phyloP scores from a whole-genome alignment of 1,139 yeast species.

The Candida pseudocylindracea region DNA sequence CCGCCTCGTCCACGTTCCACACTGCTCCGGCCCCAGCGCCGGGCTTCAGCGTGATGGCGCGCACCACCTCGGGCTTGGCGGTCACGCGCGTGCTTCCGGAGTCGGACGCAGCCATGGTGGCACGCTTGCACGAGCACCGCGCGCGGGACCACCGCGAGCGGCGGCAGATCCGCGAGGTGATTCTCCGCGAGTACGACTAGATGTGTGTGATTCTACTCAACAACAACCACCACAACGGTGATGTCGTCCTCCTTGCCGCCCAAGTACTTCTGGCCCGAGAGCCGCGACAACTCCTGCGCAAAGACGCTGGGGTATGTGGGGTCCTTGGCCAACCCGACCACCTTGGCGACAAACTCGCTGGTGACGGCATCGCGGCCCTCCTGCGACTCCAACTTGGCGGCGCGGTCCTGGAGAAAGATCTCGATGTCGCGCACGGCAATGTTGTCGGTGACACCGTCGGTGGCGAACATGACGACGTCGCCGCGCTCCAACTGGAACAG shows the following conservation, averaged over 20 bases:
- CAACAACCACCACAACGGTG: slow-evolving; percentile 53
- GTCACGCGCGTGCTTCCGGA: background rate
- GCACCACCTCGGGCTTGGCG: background rate
- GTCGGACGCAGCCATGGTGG: background rate
- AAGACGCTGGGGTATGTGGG: slow-evolving; percentile 65
- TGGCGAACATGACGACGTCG: slow-evolving; percentile 67
- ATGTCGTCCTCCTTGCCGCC: slow-evolving; percentile 97
- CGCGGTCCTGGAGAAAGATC: slow-evolving; percentile 25
- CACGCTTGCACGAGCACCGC: background rate
- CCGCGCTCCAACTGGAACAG: slow-evolving; percentile 30
- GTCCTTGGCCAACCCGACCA: slow-evolving; percentile 50
- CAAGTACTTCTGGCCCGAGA: slow-evolving; percentile 47
- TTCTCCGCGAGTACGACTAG: too few relatives aligned
- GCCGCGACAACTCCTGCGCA: slow-evolving; percentile 52
- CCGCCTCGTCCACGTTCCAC: too few relatives aligned
- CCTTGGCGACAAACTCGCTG: slow-evolving; percentile 38
- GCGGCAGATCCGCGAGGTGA: background rate
- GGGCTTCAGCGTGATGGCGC: too few relatives aligned
- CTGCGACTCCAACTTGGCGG: slow-evolving; percentile 7
- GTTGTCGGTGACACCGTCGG: slow-evolving; percentile 90
- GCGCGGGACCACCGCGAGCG: slow-evolving; percentile 1
- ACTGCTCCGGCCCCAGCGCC: too few relatives aligned
- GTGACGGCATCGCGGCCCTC: slow-evolving; percentile 13
- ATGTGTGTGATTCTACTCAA: slow-evolving; percentile 10
- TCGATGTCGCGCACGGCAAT: slow-evolving; percentile 56